Evolutionary conservation across 2,329 filamentous ascomycete genomes (phyloP), one percentile per base, ranked within the genome.

Genomic region (Microdochium paspali): DNA sequence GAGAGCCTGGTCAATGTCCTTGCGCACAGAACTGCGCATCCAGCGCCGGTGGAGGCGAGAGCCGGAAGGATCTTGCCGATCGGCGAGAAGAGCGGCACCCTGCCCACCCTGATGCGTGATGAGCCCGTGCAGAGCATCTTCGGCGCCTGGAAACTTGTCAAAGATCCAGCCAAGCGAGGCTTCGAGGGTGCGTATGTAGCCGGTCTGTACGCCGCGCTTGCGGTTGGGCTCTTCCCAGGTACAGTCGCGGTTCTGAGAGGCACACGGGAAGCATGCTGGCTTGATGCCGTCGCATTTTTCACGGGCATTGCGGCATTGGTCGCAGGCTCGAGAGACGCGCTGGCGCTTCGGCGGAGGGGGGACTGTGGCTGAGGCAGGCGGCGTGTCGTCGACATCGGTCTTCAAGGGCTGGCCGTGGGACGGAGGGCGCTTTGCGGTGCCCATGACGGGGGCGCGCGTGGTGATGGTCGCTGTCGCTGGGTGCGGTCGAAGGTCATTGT

Each of bases 131-230:
- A 87, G 70, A 13, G 73, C 70, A 46, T 72, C 68, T 61, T 87
- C 82, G 44, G 72, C 74, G 10, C 74, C 78, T 13, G 78, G 72
- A 30, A 80, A 73, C 47, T 77, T 76, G 50, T 79, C 74, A 50
- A 87, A 83, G 1, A 85, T 66, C 70, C 81, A 81, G 12, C 81
- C 82, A 47, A 86, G 71, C 10, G 82, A 76, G 40, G 85, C 64
- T 62, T 90, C 86, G 18, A 90, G 69, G 0, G 84, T 84, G 28
- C 85, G 77, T 47, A 90, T 83, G 58, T 90, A 89, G 15, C 87
- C 86, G n/a, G 86, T 86, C 56, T 85, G 85, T 10, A 90, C 79
- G 3, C 87, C 86, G 52, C 86, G 74, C 62, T 89, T 89, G 64
- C 87, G 88, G 7, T 84, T 80, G 47, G 80, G 81, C 47, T 83